Percentiles rank a stretch among this genome's conserved stretches.
Evolutionary conservation across 306 rosid genomes (phyloP).

Genomic region (Cucurbita pepo): DNA sequence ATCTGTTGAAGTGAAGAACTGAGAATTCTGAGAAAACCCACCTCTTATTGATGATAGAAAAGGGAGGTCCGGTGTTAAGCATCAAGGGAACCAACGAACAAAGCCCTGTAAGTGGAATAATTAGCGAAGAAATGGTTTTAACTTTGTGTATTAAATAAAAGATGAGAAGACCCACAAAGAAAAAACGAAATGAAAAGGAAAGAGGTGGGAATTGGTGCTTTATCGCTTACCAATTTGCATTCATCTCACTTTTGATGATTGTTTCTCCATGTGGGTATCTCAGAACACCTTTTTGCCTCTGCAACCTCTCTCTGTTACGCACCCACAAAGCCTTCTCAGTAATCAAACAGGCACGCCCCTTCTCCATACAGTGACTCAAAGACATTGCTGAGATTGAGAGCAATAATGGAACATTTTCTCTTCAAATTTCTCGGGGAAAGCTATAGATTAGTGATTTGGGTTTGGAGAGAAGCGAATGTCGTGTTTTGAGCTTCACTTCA

Average conservation of each 20-base stretch:
- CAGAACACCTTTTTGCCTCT: constrained; percentile 5
- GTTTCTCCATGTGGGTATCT: constrained; percentile 26
- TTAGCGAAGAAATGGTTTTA: constrained; percentile 23
- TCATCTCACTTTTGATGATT: constrained; percentile 30
- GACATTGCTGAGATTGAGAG: neutral
- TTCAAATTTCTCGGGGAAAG: neutral
- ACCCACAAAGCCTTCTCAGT: constrained; percentile 18
- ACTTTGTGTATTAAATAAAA: constrained; percentile 23
- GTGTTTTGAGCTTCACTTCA: neutral
- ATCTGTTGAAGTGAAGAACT: neutral
- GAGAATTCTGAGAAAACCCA: constrained; percentile 16
- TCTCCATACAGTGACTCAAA: neutral
- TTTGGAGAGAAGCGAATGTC: neutral
- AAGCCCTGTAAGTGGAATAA: constrained; percentile 28
- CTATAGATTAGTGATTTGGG: neutral
- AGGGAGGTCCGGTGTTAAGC: constrained; percentile 48
- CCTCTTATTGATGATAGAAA: constrained; percentile 35
- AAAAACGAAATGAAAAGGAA: constrained; percentile 7
- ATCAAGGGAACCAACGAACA: constrained; percentile 58
- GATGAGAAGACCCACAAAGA: constrained; percentile 15
- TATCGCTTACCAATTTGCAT: constrained; percentile 15
- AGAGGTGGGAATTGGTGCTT: constrained; percentile 14
- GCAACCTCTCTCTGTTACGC: neutral
- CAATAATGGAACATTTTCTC: neutral
- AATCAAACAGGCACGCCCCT: constrained; percentile 28